Percentiles rank a stretch among this genome's conserved stretches.
phyloP scores from a whole-genome alignment of 495 filamentous ascomycete genomes.

The Sporormia fimetaria region DNA sequence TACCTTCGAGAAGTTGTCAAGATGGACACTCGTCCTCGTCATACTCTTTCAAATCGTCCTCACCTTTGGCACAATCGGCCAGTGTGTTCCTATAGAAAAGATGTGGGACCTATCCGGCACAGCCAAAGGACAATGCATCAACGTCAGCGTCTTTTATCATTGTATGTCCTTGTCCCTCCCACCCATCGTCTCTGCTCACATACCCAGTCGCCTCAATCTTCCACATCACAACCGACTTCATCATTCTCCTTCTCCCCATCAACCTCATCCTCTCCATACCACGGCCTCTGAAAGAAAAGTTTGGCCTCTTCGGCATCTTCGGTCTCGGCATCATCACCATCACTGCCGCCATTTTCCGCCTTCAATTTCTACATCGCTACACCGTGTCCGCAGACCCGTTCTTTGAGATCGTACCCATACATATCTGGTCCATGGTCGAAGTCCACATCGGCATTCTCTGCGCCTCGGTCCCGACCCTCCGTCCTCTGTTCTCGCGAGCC shows the following conservation, averaged over 20 bases:
- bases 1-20: constrained; percentile 11
- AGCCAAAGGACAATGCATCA: constrained; percentile 35
- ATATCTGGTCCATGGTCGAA: constrained; percentile 40
- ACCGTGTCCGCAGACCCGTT: constrained; percentile 14
- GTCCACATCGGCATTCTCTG: constrained; percentile 38
- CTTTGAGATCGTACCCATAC: constrained; percentile 32
- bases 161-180: constrained; percentile 25
- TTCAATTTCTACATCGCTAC: constrained; percentile 32
- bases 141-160: constrained; percentile 40
- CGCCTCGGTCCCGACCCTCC: constrained; percentile 34
- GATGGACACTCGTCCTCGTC: constrained; percentile 29
- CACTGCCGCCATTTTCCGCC: constrained; percentile 35
- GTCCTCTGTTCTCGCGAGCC: constrained; percentile 32
- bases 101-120: constrained; percentile 37
- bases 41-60: constrained; percentile 26
- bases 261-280: constrained; percentile 35
- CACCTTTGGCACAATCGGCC: constrained; percentile 32
- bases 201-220: constrained; percentile 36
- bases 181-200: not conserved
- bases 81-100: constrained; percentile 37
- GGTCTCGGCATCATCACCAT: constrained; percentile 38
- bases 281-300: constrained; percentile 36
- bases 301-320: constrained; percentile 40
- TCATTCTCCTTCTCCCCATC: constrained; percentile 42
- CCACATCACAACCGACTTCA: constrained; percentile 43